phyloP scores from a whole-genome alignment of 2,329 filamentous ascomycete genomes.

The Trichoderma sp. region DNA sequence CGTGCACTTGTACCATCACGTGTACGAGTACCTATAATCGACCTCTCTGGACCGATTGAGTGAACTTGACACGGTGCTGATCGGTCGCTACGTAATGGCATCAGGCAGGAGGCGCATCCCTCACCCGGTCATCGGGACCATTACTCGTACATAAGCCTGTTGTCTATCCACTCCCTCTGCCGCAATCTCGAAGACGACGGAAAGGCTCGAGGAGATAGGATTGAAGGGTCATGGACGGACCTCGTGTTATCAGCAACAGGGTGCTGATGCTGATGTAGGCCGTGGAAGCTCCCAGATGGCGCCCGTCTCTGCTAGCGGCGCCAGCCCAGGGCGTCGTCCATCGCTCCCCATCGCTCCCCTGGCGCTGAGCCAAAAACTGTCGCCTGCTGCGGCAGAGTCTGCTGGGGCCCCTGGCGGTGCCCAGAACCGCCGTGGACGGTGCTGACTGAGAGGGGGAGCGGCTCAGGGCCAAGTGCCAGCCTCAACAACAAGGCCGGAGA shows the following conservation, averaged over 20 bases:
- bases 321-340: background rate
- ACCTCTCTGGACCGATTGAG: background rate
- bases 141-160: constrained; percentile 9
- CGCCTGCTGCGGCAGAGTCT: constrained; percentile 26
- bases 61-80: background rate
- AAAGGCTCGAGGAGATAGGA: background rate
- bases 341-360: background rate
- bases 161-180: constrained; percentile 6
- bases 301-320: constrained; percentile 3
- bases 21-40: background rate
- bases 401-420: constrained; percentile 23
- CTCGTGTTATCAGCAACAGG: constrained; percentile 2
- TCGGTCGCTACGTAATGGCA: constrained; percentile 14
- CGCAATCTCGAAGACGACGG: constrained; percentile 7
- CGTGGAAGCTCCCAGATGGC: constrained; percentile 10
- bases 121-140: constrained; percentile 7
- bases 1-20: too few relatives aligned
- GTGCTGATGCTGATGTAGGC: background rate
- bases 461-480: constrained; percentile 26
- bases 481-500: constrained; percentile 5
- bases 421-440: constrained; percentile 17
- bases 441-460: background rate
- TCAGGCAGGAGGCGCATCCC: background rate
- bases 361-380: constrained; percentile 8
- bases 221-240: background rate